Conservation (phyloP, 768 basidiomycete species). For the Fomitopsis pulvina region DNA sequence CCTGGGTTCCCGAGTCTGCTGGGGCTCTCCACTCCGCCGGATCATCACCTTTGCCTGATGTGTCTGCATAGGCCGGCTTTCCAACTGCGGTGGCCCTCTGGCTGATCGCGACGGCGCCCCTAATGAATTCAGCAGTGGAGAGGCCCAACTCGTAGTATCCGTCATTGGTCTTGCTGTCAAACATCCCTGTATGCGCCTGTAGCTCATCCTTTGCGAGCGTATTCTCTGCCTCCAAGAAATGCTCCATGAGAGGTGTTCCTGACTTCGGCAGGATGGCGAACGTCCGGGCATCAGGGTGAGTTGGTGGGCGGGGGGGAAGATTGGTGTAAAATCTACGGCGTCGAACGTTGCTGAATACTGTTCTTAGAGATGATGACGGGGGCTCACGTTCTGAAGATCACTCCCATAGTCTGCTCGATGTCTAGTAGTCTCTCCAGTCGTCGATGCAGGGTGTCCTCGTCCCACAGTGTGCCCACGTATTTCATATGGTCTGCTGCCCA, state of each 20-base stretch:
- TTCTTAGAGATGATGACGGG: background rate
- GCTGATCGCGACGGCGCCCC: slow-evolving; percentile 33
- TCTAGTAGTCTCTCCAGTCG: slow-evolving; percentile 59
- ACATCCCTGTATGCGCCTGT: slow-evolving; percentile 87
- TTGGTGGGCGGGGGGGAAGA: slow-evolving; percentile 64
- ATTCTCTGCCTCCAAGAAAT: slow-evolving; percentile 65
- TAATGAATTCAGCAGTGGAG: slow-evolving; percentile 51
- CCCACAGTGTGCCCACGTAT: slow-evolving; percentile 84
- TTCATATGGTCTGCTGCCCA: slow-evolving; percentile 88
- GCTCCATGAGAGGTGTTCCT: slow-evolving; percentile 34
- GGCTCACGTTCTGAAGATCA: slow-evolving; percentile 69
- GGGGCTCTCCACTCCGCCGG: too few relatives aligned
- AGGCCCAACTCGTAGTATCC: slow-evolving; percentile 87
- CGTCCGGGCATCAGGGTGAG: slow-evolving; percentile 50
- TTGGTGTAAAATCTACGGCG: slow-evolving; percentile 82
- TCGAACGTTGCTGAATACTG: too few relatives aligned
- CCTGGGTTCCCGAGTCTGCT: background rate
- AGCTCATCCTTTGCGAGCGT: slow-evolving; percentile 68
- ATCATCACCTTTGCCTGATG: background rate
- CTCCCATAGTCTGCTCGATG: slow-evolving; percentile 53
- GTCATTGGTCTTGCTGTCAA: slow-evolving; percentile 72
- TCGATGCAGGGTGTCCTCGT: slow-evolving; percentile 51
- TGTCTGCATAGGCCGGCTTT: background rate
- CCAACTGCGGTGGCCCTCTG: background rate
- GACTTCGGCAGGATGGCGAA: slow-evolving; percentile 72